phyloP scores from a whole-genome alignment of 495 filamentous ascomycete species.

The Xanthoparmelia taractica region DNA sequence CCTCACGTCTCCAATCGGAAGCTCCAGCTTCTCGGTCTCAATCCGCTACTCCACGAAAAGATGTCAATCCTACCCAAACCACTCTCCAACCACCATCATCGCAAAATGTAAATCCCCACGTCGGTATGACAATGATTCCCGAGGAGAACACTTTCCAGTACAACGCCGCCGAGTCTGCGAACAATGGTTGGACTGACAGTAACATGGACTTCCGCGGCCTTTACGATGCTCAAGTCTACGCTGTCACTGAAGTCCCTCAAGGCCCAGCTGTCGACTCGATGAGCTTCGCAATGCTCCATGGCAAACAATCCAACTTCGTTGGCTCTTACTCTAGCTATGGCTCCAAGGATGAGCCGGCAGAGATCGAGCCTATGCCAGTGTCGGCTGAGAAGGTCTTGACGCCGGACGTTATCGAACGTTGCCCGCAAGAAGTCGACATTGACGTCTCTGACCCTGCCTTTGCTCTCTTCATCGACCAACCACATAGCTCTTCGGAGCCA shows the following conservation, averaged over 20 bases:
- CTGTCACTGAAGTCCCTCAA: constrained; percentile 68
- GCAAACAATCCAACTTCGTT: constrained; percentile 53
- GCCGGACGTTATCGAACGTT: constrained; percentile 25
- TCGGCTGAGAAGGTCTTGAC: constrained; percentile 30
- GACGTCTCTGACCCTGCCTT: constrained; percentile 55
- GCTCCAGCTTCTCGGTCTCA: constrained; percentile 31
- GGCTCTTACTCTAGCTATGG: constrained; percentile 31
- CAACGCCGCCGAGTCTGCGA: constrained; percentile 49
- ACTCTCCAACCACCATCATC: constrained; percentile 42
- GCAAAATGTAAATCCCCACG: constrained; percentile 46
- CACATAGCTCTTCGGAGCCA: constrained; percentile 30
- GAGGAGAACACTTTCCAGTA: constrained; percentile 59
- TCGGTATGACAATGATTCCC: constrained; percentile 68
- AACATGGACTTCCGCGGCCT: constrained; percentile 43
- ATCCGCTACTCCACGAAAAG: constrained; percentile 47
- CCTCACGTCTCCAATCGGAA: constrained; percentile 31
- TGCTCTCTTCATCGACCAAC: constrained; percentile 46
- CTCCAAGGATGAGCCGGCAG: constrained; percentile 45
- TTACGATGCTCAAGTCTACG: constrained; percentile 69
- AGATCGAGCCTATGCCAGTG: constrained; percentile 39
- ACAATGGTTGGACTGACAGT: constrained; percentile 46
- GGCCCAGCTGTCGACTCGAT: constrained; percentile 50
- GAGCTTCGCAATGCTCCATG: constrained; percentile 54
- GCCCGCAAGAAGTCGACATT: constrained; percentile 38
- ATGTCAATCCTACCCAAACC: constrained; percentile 52